Base-by-base conservation (phyloP, 1,139 yeast species). In the Wickerhamiella infanticola region DNA sequence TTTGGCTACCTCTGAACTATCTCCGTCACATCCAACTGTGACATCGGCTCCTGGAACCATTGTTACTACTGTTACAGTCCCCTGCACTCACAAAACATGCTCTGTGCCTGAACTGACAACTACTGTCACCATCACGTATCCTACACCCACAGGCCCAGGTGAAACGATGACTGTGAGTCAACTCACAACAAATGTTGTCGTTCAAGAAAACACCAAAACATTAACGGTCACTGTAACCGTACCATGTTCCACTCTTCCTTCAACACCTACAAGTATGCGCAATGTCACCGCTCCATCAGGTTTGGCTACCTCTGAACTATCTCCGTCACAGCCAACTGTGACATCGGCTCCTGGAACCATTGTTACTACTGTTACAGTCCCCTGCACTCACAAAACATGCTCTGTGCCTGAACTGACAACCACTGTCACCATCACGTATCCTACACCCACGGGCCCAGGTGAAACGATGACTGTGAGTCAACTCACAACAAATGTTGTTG, bases 141-240 rank as follows among this genome's bases (percentile, higher is more conserved):
- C 50, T 1, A 13, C 29, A 4, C 29, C 50, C 2, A 40, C 44
- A 1, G 11, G 29, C n/a, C 25, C 43, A 3, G 44, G 45, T 11
- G 43, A 48, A 33, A 43, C 43, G 11, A 24, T 37, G 25, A 33
- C 50, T 13, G 42, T 37, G 24, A 37, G 44, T 5, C 44, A 37
- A 6, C 25, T 47, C 4, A 37, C 45, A 31, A 44, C 53, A 3
- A 47, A 50, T 4, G 45, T 50, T 11, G 33, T 39, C 23, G 45
- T 43, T 6, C 40, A 46, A 5, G 47, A 44, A 24, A 40, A 45
- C 24, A 52, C 54, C n/a, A 45, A 39, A n/a, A 36, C 40, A 5
- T 38, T 53, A 5, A 50, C 55, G 2, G 41, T 53, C 23, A 48
- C 57, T 2, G 55, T 55, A 1, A 51, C 58, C 8, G 40, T 55